Evolutionary conservation across 2,329 filamentous ascomycete genomes (phyloP).

Genomic region (Penicillium sp.): DNA sequence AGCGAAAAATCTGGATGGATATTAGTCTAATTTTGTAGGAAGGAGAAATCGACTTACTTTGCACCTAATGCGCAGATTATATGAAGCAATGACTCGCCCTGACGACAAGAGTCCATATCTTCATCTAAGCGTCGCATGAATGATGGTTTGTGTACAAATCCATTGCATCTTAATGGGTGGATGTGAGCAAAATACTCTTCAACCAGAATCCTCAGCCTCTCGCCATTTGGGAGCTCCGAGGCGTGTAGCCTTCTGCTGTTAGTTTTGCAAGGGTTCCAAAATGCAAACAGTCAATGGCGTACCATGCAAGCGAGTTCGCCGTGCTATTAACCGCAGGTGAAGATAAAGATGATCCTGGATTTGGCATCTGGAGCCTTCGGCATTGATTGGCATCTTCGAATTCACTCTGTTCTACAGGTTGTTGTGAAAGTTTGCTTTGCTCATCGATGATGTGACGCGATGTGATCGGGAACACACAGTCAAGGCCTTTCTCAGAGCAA

Average conservation of each 20-base stretch:
- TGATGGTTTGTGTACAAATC: slow-evolving; percentile 29
- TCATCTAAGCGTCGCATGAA: slow-evolving; percentile 28
- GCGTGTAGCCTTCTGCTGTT: slow-evolving; percentile 9
- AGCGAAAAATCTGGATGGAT: slow-evolving; percentile 8
- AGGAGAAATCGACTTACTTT: slow-evolving; percentile 13
- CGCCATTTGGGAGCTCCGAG: slow-evolving; percentile 9
- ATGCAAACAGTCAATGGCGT: not conserved
- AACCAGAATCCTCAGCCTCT: slow-evolving; percentile 8
- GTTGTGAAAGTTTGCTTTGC: not conserved
- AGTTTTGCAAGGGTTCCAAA: not conserved
- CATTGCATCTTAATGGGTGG: slow-evolving; percentile 28
- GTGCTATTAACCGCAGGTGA: not conserved
- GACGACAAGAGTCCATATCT: slow-evolving; percentile 13
- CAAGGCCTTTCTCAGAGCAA: slow-evolving; percentile 13
- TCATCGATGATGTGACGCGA: not conserved
- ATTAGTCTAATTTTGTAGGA: not conserved
- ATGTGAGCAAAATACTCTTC: slow-evolving; percentile 31
- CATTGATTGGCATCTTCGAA: not conserved
- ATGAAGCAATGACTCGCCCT: slow-evolving; percentile 22
- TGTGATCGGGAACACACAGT: slow-evolving; percentile 9
- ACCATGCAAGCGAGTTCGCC: not conserved
- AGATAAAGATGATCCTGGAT: not conserved
- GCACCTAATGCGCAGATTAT: slow-evolving; percentile 26
- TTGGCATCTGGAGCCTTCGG: not conserved
- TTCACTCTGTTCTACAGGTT: not conserved